Percentiles rank a stretch among this genome's conserved stretches.
Evolutionary conservation across 108 stramenopile species (phyloP).

Genomic region (Fistulifera pelliculosa): DNA sequence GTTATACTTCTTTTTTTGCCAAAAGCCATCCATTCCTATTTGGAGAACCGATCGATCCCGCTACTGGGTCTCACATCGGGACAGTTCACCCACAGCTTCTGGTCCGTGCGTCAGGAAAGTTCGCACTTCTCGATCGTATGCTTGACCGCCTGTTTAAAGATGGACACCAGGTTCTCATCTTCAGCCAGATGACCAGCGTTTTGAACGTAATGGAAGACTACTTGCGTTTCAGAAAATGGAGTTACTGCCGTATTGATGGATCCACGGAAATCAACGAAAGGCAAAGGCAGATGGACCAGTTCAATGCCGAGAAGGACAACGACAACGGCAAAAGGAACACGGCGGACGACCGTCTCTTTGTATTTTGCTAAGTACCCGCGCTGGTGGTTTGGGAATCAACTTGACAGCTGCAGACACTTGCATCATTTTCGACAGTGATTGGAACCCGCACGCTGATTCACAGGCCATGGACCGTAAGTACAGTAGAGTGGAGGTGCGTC

Average conservation of each 20-base stretch:
- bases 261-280: conserved; percentile 92
- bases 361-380: conserved; percentile 90
- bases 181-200: conserved; percentile 94
- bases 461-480: conserved; percentile 91
- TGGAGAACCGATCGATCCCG: conserved; percentile 87
- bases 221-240: conserved; percentile 61
- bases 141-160: conserved; percentile 80
- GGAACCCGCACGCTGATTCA: conserved; percentile 87
- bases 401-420: conserved; percentile 91
- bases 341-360: conserved; percentile 74
- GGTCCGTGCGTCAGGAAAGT: conserved; percentile 91
- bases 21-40: conserved; percentile 95
- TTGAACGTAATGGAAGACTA: conserved; percentile 97
- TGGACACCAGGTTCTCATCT: conserved; percentile 97
- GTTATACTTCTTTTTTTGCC: too few species aligned
- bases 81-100: conserved; percentile 83
- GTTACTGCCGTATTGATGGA: conserved; percentile 94
- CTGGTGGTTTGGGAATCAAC: conserved; percentile 96
- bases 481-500: background rate
- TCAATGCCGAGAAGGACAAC: conserved; percentile 79
- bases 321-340: conserved; percentile 52
- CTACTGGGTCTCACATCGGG: conserved; percentile 68
- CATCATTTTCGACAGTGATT: conserved; percentile 98
- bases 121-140: conserved; percentile 95
- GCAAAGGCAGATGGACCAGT: conserved; percentile 91